phyloP scores from a whole-genome alignment of 1,139 yeast genomes.

The Candida pseudoviswanathii region DNA sequence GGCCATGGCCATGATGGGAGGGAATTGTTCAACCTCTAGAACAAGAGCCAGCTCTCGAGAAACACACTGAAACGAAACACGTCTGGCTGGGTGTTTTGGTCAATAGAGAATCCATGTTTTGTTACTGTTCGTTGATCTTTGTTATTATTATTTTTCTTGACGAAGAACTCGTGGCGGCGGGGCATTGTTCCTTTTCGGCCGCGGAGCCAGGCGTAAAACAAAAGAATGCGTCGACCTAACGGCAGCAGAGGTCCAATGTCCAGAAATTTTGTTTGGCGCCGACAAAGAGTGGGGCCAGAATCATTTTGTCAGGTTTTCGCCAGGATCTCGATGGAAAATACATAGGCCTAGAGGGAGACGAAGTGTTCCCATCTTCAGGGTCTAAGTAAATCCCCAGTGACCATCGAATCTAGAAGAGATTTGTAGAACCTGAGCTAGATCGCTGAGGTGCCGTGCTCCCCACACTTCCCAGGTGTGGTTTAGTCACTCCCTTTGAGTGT shows the following conservation, averaged over 20 bases:
- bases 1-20: not conserved
- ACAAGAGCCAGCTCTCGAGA: not conserved
- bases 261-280: too few species aligned
- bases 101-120: not conserved
- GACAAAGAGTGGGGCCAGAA: too few species aligned
- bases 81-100: not conserved
- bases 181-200: not conserved
- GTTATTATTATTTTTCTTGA: not conserved
- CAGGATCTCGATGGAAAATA: too few species aligned
- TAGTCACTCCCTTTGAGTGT: too few species aligned
- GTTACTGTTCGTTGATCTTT: constrained; percentile 1
- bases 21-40: not conserved
- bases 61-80: not conserved
- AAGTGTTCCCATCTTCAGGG: not conserved
- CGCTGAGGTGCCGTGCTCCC: too few species aligned
- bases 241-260: too few species aligned
- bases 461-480: too few species aligned
- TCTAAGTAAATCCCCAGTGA: not conserved
- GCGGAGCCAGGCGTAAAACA: not conserved
- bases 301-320: too few species aligned
- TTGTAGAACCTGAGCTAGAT: not conserved
- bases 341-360: too few species aligned
- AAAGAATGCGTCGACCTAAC: not conserved
- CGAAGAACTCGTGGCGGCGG: not conserved
- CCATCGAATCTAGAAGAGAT: not conserved